These are phyloP conservation scores for Wallacemonas collosoma DNA, from an alignment of 208 protist genomes.

Conservation along the genomic window DNA sequence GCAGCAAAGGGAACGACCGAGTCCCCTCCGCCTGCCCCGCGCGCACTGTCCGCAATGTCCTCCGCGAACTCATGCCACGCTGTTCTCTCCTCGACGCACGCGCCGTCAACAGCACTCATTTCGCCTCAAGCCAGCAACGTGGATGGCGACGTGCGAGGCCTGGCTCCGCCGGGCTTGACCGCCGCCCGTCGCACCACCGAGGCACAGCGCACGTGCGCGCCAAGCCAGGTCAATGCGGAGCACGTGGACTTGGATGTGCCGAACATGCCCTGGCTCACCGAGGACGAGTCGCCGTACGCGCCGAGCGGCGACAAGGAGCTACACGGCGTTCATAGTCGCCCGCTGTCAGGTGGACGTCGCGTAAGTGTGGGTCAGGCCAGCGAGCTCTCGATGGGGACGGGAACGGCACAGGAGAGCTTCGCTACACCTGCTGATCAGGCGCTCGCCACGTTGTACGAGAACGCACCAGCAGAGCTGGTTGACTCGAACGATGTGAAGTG, in stretches of 20 bases:
- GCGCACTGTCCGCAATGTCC: neutral
- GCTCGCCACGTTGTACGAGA: conserved; percentile 1
- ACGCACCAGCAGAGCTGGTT: conserved; percentile 14
- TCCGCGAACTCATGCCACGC: too few species aligned
- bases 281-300: neutral
- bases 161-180: too few species aligned
- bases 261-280: neutral
- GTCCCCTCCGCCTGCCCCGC: neutral
- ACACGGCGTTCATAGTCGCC: too few species aligned
- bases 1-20: too few species aligned
- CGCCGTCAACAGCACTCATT: too few species aligned
- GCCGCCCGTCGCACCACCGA: neutral
- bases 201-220: neutral
- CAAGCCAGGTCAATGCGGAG: neutral
- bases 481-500: conserved; percentile 37
- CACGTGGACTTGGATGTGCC: neutral
- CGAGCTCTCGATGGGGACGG: neutral
- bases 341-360: neutral
- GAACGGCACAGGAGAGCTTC: conserved; percentile 1
- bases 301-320: neutral
- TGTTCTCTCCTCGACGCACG: too few species aligned
- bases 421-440: neutral
- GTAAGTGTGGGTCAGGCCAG: neutral
- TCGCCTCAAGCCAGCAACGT: too few species aligned
- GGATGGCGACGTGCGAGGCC: too few species aligned